Conservation (phyloP, 352 stramenopile species). For the Phytophthora fragariae region DNA sequence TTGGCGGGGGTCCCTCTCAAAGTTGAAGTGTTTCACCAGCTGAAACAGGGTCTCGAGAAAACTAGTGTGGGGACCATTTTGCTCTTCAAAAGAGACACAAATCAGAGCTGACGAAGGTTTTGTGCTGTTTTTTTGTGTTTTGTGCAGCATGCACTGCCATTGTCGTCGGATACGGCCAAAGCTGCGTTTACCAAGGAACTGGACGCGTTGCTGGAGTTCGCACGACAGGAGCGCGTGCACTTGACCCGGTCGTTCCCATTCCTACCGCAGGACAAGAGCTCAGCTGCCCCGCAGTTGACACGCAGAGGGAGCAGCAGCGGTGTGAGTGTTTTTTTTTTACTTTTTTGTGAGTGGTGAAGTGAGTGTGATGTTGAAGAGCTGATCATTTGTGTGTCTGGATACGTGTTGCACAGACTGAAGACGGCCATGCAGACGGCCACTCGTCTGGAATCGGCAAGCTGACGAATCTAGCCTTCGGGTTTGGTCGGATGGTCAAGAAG, state of each 20-base stretch:
- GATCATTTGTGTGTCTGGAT: background rate
- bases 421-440: constrained; percentile 15
- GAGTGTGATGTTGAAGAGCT: background rate
- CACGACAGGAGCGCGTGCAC: constrained; percentile 52
- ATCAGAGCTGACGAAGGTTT: background rate
- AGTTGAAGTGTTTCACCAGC: constrained; percentile 65
- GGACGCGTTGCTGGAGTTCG: constrained; percentile 62
- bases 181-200: constrained; percentile 63
- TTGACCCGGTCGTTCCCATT: constrained; percentile 74
- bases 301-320: constrained; percentile 21
- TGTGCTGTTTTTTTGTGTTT: background rate
- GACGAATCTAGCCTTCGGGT: constrained; percentile 82
- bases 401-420: constrained; percentile 26
- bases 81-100: background rate
- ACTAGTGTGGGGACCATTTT: constrained; percentile 52
- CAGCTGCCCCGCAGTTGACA: constrained; percentile 9
- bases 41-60: constrained; percentile 77
- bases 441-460: constrained; percentile 67
- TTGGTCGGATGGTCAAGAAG: constrained; percentile 88
- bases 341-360: background rate
- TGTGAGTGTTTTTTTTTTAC: constrained; percentile 14
- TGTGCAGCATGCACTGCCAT: constrained; percentile 62
- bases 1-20: constrained; percentile 69
- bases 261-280: constrained; percentile 42
- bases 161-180: constrained; percentile 57